These are phyloP conservation scores for Populus deltoides DNA, from an alignment of 345 rosid species.

Conservation along the genomic window DNA sequence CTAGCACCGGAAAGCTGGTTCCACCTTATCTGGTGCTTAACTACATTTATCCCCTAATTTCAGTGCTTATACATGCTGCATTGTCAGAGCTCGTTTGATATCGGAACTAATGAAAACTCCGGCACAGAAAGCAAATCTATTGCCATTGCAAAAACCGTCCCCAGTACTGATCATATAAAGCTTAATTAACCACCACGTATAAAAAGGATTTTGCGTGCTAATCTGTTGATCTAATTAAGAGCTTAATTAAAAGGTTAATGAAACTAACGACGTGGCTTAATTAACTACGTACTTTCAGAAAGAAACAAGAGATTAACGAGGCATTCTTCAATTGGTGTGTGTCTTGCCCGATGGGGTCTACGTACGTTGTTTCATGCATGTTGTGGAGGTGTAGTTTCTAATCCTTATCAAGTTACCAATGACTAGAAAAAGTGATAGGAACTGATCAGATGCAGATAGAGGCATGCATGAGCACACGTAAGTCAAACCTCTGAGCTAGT, in stretches of 20 bases:
- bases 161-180: too few species aligned
- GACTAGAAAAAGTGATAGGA: not conserved
- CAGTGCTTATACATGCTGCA: not conserved
- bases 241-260: not conserved
- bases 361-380: not conserved
- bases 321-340: too few species aligned
- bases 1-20: constrained; percentile 24
- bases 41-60: not conserved
- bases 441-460: not conserved
- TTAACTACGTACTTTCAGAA: not conserved
- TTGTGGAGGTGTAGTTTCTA: not conserved
- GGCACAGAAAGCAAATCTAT: not conserved
- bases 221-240: not conserved
- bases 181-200: not conserved
- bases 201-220: not conserved
- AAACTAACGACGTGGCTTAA: not conserved
- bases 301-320: not conserved
- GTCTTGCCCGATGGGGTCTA: too few species aligned
- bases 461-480: not conserved
- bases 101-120: not conserved
- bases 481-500: not conserved
- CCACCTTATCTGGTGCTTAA: not conserved
- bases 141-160: too few species aligned
- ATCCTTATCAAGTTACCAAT: not conserved
- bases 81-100: not conserved